Percentiles rank a stretch among this genome's conserved stretches.
Evolutionary conservation across 331 rosid species (phyloP).

Genomic region (Pyrus hybrid): DNA sequence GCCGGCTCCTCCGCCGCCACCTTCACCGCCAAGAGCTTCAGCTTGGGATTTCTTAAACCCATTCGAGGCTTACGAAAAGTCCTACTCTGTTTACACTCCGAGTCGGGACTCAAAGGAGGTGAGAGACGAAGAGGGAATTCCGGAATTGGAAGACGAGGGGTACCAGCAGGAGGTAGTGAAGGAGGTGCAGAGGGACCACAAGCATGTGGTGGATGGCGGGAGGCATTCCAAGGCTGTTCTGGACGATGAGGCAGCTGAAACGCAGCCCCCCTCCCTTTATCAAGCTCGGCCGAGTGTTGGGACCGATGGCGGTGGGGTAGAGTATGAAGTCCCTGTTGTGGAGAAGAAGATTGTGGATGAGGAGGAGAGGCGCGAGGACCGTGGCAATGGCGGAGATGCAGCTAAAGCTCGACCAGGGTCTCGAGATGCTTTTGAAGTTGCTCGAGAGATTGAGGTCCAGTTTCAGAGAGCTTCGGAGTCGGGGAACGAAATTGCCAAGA

Average conservation of each 20-base stretch:
- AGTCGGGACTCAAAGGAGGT: constrained; percentile 71
- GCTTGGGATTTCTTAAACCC: constrained; percentile 72
- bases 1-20: constrained; percentile 60
- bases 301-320: constrained; percentile 21
- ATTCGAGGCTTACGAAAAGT: constrained; percentile 34
- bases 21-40: constrained; percentile 70
- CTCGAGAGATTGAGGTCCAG: constrained; percentile 63
- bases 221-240: constrained; percentile 17
- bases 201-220: constrained; percentile 30
- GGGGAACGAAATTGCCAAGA: constrained; percentile 51
- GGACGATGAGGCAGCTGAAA: constrained; percentile 17
- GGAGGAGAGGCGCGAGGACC: constrained; percentile 46
- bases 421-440: constrained; percentile 57
- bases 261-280: constrained; percentile 28
- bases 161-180: constrained; percentile 70
- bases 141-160: constrained; percentile 88
- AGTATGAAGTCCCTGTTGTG: constrained; percentile 65
- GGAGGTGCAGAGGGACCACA: constrained; percentile 60
- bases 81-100: constrained; percentile 40
- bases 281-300: constrained; percentile 44
- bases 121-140: constrained; percentile 92
- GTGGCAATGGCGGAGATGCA: constrained; percentile 31
- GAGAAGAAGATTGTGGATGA: constrained; percentile 73
- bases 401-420: constrained; percentile 42
- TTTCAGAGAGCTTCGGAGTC: constrained; percentile 79